These are phyloP conservation scores for Solioccasus polychromus DNA, from an alignment of 768 basidiomycete species.

Conservation along the genomic window DNA sequence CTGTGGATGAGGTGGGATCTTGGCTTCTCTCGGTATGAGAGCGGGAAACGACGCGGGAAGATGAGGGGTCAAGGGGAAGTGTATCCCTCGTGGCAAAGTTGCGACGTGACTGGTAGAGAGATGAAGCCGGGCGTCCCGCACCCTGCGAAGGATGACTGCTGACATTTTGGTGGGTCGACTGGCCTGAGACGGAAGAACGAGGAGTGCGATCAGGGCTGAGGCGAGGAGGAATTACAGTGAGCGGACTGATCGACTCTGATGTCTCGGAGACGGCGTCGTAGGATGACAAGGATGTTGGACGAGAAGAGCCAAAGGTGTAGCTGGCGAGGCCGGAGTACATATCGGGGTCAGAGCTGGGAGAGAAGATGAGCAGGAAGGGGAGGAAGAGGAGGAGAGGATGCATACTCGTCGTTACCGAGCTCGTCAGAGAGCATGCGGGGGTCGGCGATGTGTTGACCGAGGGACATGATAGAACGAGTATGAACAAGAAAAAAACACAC, in stretches of 20 bases:
- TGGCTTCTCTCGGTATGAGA: constrained; percentile 34
- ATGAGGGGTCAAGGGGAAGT: neutral
- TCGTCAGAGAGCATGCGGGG: constrained; percentile 28
- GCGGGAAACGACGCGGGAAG: constrained; percentile 9
- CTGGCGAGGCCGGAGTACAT: constrained; percentile 41
- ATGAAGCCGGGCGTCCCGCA: constrained; percentile 26
- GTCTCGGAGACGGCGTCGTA: constrained; percentile 14
- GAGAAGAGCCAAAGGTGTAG: constrained; percentile 39
- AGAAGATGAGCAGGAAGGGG: neutral
- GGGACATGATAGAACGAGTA: constrained; percentile 4
- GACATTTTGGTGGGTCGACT: constrained; percentile 12
- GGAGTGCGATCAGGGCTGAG: constrained; percentile 42
- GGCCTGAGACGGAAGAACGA: constrained; percentile 39
- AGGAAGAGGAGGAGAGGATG: neutral
- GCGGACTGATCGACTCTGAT: constrained; percentile 36
- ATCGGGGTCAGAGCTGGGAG: neutral
- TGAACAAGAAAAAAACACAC: constrained; percentile 6
- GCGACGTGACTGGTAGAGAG: constrained; percentile 16
- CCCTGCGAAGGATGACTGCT: constrained; percentile 35
- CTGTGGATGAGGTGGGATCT: constrained; percentile 37
- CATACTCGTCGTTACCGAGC: constrained; percentile 11
- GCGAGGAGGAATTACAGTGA: constrained; percentile 27
- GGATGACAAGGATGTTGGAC: constrained; percentile 14
- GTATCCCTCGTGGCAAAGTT: constrained; percentile 10
- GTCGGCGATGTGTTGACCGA: constrained; percentile 30